Conservation (phyloP, 2,329 filamentous ascomycete genomes). For the Fusarium buharicum region DNA sequence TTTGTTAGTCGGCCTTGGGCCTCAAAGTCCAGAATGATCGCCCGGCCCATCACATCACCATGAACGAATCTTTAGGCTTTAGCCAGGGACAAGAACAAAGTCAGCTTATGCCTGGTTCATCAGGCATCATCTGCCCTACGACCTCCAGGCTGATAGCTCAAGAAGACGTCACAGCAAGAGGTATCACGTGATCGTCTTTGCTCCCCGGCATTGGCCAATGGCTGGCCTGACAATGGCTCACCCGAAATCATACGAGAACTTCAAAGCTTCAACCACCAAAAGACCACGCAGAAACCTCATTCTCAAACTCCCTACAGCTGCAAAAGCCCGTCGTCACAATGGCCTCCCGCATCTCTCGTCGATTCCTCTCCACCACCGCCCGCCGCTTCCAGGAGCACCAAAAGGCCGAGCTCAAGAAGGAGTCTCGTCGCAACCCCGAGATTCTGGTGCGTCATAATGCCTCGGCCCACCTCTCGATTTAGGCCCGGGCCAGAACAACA, state of each 20-base stretch:
- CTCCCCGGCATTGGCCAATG: slow-evolving; percentile 46
- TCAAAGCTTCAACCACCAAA: slow-evolving; percentile 42
- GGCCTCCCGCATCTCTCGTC: slow-evolving; percentile 67
- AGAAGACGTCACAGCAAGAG: slow-evolving; percentile 34
- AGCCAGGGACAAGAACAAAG: slow-evolving; percentile 24
- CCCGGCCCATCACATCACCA: slow-evolving; percentile 24
- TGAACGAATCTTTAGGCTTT: slow-evolving; percentile 21
- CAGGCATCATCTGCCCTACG: not conserved
- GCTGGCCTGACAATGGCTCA: slow-evolving; percentile 30
- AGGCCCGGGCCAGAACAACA: slow-evolving; percentile 10
- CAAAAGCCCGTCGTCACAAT: slow-evolving; percentile 54
- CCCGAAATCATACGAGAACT: slow-evolving; percentile 50
- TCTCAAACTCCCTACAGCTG: slow-evolving; percentile 29
- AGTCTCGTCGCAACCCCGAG: slow-evolving; percentile 66
- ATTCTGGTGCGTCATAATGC: slow-evolving; percentile 56
- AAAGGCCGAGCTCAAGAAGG: slow-evolving; percentile 63
- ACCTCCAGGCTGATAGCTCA: not conserved
- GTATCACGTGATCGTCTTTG: slow-evolving; percentile 36
- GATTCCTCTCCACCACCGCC: slow-evolving; percentile 64
- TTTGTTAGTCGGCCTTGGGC: slow-evolving; percentile 13
- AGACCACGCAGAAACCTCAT: slow-evolving; percentile 31
- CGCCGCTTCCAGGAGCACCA: slow-evolving; percentile 61
- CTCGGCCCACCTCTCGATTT: slow-evolving; percentile 30
- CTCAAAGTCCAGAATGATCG: slow-evolving; percentile 25
- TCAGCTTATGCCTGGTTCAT: slow-evolving; percentile 10